Conservation (phyloP, 306 rosid species). For the Lotus japonicus region DNA sequence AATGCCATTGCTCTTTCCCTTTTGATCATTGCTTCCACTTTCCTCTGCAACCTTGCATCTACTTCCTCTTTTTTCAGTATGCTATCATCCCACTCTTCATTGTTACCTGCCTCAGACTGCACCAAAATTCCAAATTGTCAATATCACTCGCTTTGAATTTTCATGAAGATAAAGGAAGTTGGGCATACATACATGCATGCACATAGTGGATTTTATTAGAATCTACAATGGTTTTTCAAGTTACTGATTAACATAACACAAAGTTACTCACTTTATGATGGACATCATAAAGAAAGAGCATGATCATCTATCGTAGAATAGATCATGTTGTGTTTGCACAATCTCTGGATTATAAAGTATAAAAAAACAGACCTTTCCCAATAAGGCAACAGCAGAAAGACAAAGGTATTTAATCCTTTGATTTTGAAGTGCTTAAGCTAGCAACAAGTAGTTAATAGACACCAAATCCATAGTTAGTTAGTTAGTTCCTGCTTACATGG, state of each 20-base stretch:
- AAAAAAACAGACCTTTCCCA: neutral
- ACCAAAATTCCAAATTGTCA: conserved; percentile 21
- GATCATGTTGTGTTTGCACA: no score
- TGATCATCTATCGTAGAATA: no score
- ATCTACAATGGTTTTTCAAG: neutral
- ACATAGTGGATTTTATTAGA: neutral
- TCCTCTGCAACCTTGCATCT: conserved; percentile 80
- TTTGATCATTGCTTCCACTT: conserved; percentile 82
- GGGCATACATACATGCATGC: conserved; percentile 7
- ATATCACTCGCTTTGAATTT: conserved; percentile 1
- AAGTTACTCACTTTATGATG: no score
- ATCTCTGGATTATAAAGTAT: no score
- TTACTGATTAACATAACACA: no score
- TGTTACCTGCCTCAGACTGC: conserved; percentile 74
- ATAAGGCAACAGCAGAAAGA: neutral
- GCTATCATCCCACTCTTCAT: conserved; percentile 92
- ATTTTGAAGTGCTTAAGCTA: neutral
- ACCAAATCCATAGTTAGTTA: neutral
- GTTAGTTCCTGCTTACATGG: neutral
- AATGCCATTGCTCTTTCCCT: conserved; percentile 97
- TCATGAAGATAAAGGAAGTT: neutral
- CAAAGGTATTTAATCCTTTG: no score
- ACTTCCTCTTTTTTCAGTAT: conserved; percentile 82
- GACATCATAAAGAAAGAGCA: no score
- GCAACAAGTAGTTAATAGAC: neutral